phyloP scores from a whole-genome alignment of 371 early-diverging fungal species.

The Saksenaea oblongispora region DNA sequence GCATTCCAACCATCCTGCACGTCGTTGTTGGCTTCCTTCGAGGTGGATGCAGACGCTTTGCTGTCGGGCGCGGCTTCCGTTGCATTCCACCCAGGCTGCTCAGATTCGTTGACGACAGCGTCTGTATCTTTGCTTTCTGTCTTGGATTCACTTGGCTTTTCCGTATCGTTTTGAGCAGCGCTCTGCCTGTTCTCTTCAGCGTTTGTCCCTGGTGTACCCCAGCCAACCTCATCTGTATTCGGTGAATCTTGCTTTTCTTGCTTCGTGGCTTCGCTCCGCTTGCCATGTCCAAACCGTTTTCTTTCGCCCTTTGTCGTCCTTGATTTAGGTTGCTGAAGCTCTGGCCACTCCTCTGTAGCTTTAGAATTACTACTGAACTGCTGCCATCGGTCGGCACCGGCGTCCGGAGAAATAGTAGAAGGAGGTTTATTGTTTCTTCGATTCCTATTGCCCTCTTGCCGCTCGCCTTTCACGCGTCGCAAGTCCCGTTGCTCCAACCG shows the following conservation, averaged over 20 bases:
- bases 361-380: not conserved
- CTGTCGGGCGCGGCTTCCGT: not conserved
- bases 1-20: not conserved
- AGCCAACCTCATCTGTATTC: no score
- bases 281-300: not conserved
- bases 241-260: not conserved
- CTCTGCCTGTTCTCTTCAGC: no score
- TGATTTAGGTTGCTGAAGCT: not conserved
- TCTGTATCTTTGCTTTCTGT: no score
- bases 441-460: not conserved
- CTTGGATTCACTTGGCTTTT: no score
- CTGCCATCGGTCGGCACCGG: constrained; percentile 8
- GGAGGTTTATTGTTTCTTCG: not conserved
- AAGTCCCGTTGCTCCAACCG: constrained; percentile 5
- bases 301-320: not conserved
- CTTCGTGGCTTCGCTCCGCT: not conserved
- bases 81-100: no score
- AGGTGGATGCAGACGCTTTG: not conserved
- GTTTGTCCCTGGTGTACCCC: no score
- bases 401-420: not conserved
- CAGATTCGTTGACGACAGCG: no score
- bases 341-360: not conserved
- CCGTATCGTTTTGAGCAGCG: no score
- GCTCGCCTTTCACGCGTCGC: not conserved
- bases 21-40: not conserved